Base-by-base conservation (phyloP, 1,284 basidiomycete species). In the Pascua sp. region DNA sequence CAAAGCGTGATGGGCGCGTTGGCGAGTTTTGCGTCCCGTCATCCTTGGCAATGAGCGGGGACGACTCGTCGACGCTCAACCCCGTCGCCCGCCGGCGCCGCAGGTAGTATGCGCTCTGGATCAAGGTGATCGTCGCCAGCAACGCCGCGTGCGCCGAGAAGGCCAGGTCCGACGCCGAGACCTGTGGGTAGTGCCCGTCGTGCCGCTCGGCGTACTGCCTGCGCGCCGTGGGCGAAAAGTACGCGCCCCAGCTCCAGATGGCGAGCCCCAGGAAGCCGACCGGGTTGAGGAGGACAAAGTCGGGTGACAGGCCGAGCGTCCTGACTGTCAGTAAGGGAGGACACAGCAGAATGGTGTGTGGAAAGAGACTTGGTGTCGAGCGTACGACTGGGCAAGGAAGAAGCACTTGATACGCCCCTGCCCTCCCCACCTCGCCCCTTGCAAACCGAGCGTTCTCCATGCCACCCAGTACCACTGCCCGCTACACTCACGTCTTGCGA, bases 221-320 rank as follows among this genome's bases (percentile, higher is more conserved):
- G 8, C 77, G 66, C 17, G 77, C 74, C 0, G 64, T 47, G 0
- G 69, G 61, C 1, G 72, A 75, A 51, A 73, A 73, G 55, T 67
- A 70, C 8, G 79, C 68, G 9, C 69, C 67, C 57, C 69, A 67
- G 44, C 67, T 76, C 74, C 76, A 80, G 36, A 76, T 59, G 1
- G 74, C 64, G 47, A 79, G 69, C 37, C 74, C 71, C 11, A 76
- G 53, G 60, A 79, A 80, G 1, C 79, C 79, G 40, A 79, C 57
- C 0, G 79, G 78, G 60, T 81, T 81, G 45, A 79, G 61, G 49
- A 69, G 67, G n/a, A 73, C 64, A 52, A 80, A 80, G 64, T 80
- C 78, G 15, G 75, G 60, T 1, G 72, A 73, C n/a, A 80, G 64
- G 3, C 80, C 80, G 5, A 67, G 63, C 0, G 77, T 42, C 37